Evolutionary conservation across 768 basidiomycete species (phyloP), one percentile per base, ranked within the genome.

Genomic region (Rhizopogon salebrosus): DNA sequence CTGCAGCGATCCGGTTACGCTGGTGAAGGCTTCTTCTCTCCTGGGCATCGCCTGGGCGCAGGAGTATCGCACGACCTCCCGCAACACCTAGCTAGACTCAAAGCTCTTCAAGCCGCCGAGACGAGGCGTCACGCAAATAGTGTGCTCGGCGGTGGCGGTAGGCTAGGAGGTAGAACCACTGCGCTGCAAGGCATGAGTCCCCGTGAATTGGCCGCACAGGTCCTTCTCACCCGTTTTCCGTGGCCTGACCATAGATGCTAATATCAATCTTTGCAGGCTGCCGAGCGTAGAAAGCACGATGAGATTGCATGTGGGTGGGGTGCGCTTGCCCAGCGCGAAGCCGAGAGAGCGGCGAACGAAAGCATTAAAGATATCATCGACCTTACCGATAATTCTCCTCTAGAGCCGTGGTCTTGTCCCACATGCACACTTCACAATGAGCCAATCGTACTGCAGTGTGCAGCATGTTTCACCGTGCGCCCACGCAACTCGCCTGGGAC

Each of bases 11-110:
- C 82, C 13, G 95, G 94, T 0, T 98, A 94, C 67, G 75, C 85
- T 5, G 93, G 95, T 13, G 94, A 97, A 68, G 95, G 94, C 3
- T 98, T 97, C 78, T 83, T 83, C 65, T 75, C 85, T 23, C 71
- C 76, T n/a, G 95, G 95, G 1, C 74, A 74, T 11, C 72, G 84
- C 23, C 64, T 98, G 0, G 91, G 92, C n/a, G 60, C 61, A 6
- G 79, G 81, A 29, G 69, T 85, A 18, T 84, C 85, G 2, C 89
- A 87, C 59, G 74, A 89, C 63, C 62, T 88, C 0, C 81, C 89
- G 2, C 79, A 77, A 11, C 78, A 87, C 61, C 54, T 85, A 24
- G 89, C 85, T 6, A 78, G 81, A 14, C 62, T 70, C 40, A 86
- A 83, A 54, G 92, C 88, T 11, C 69, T 92, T 3, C 84, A 84